Base-by-base conservation (phyloP, 495 filamentous ascomycete species). In the Trichodelitschia bisporula region DNA sequence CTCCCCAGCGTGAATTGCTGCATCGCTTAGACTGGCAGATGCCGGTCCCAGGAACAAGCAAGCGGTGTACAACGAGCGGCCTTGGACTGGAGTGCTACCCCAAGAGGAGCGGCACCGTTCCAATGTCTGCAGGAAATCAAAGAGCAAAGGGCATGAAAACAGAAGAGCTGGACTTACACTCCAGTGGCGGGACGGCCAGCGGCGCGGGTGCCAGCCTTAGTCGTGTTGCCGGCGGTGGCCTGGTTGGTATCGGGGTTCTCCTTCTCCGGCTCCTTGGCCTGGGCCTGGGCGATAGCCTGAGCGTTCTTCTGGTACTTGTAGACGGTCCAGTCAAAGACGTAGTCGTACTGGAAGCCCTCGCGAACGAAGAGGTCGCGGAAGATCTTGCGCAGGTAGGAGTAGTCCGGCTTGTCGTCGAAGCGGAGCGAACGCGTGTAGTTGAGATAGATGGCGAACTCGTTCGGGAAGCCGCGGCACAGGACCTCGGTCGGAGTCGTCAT, bases 221-320 rank as follows among this genome's bases (percentile, higher is more conserved):
- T 63, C 30, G 66, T 56, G 30, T 64, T 60, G 32, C 61, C 71
- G 35, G 64, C 62, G 28, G 57, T 61, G 29, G 62, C 62, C 36
- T 54, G 50, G 45, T 61, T 62, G 43, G 66, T 69, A 40, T 80
- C 72, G 3, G 74, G 64, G 28, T 79, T 71, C 46, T 77, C 74
- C 30, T 69, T 69, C 49, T 43, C 30, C 21, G 72, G 66, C 46
- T 74, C 64, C 37, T 59, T 58, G 28, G 58, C 71, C 36, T 60
- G 68, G 31, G 70, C 69, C 41, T 83, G 72, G 29, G 75, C 73
- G 45, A 84, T 80, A 46, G 80, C 77, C 48, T 80, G 75, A 20
- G 80, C 79, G 43, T 95, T 95, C 73, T 95, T 95, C 64, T 95
- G 89, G 61, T 99, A 99, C 66, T 95, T 99, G 66, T 99, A 95